phyloP scores from a whole-genome alignment of 208 protist genomes.

The Trypanosomatidae sp. region DNA sequence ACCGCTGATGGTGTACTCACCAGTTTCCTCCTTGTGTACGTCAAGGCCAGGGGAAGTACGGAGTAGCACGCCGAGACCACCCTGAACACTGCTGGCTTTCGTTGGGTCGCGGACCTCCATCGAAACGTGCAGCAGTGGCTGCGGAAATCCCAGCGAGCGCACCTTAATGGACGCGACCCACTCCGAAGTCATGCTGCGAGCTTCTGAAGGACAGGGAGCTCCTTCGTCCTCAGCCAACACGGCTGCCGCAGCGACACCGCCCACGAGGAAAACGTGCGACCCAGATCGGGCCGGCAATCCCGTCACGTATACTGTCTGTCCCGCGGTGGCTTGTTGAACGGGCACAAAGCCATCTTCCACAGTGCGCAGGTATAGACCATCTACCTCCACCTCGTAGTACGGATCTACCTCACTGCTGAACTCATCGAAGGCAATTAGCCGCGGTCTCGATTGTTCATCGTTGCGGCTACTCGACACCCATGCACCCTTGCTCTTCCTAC shows the following conservation, averaged over 20 bases:
- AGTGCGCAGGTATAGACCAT: slow-evolving; percentile 48
- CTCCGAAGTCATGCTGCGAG: slow-evolving; percentile 8
- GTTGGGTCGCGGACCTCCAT: slow-evolving; percentile 97
- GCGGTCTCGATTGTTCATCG: background rate
- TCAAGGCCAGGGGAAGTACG: slow-evolving; percentile 91
- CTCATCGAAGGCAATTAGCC: slow-evolving; percentile 66
- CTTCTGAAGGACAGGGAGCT: slow-evolving; percentile 1
- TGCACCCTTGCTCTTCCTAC: background rate
- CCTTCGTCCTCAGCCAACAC: slow-evolving; percentile 36
- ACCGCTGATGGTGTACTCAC: slow-evolving; percentile 97
- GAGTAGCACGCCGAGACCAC: slow-evolving; percentile 91
- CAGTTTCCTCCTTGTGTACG: slow-evolving; percentile 97
- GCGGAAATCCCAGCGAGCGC: slow-evolving; percentile 22
- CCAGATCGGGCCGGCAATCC: slow-evolving; percentile 47
- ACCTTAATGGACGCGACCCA: slow-evolving; percentile 60
- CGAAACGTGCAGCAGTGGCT: slow-evolving; percentile 93
- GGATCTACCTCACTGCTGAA: slow-evolving; percentile 68
- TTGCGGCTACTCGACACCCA: background rate
- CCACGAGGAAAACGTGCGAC: slow-evolving; percentile 63
- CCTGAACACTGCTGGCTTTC: slow-evolving; percentile 94
- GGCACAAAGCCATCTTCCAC: slow-evolving; percentile 49
- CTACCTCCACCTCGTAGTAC: slow-evolving; percentile 46
- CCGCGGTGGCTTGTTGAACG: slow-evolving; percentile 46
- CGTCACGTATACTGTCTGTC: slow-evolving; percentile 71
- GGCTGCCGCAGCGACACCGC: slow-evolving; percentile 38